Evolutionary conservation across 2,329 filamentous ascomycete genomes (phyloP).

Genomic region (Colletotrichum eremochloae): DNA sequence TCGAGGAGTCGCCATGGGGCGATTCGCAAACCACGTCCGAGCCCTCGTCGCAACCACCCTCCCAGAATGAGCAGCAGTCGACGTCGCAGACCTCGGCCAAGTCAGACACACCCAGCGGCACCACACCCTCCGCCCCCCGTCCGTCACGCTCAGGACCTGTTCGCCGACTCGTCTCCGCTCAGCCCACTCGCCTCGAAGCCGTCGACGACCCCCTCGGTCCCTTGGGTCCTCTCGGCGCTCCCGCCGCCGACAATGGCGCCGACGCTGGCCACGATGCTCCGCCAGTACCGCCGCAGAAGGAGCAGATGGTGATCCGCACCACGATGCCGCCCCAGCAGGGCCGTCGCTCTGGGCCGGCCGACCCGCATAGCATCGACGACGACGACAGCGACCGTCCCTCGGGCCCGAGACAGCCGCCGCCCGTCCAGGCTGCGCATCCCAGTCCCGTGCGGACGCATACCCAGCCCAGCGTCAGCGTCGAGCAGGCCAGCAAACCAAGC

Average conservation of each 20-base stretch:
- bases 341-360: slow-evolving; percentile 60
- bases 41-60: slow-evolving; percentile 51
- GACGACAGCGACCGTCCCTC: slow-evolving; percentile 65
- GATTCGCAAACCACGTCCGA: slow-evolving; percentile 56
- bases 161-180: slow-evolving; percentile 74
- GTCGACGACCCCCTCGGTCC: slow-evolving; percentile 84
- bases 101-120: slow-evolving; percentile 47
- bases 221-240: slow-evolving; percentile 75
- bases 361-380: slow-evolving; percentile 77
- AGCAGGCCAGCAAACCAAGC: slow-evolving; percentile 91
- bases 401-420: slow-evolving; percentile 75
- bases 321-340: slow-evolving; percentile 64
- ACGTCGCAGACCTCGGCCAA: slow-evolving; percentile 48
- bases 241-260: slow-evolving; percentile 57
- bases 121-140: slow-evolving; percentile 50
- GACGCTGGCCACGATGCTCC: slow-evolving; percentile 66
- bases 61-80: slow-evolving; percentile 47
- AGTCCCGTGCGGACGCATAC: slow-evolving; percentile 65
- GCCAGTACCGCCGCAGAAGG: slow-evolving; percentile 78
- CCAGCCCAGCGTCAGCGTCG: slow-evolving; percentile 87
- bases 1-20: slow-evolving; percentile 68
- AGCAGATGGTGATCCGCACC: slow-evolving; percentile 72
- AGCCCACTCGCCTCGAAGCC: slow-evolving; percentile 82
- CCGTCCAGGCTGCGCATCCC: slow-evolving; percentile 70
- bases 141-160: slow-evolving; percentile 60